Conservation (phyloP, 169 alveolate genomes). For the Eimeria acervulina region DNA sequence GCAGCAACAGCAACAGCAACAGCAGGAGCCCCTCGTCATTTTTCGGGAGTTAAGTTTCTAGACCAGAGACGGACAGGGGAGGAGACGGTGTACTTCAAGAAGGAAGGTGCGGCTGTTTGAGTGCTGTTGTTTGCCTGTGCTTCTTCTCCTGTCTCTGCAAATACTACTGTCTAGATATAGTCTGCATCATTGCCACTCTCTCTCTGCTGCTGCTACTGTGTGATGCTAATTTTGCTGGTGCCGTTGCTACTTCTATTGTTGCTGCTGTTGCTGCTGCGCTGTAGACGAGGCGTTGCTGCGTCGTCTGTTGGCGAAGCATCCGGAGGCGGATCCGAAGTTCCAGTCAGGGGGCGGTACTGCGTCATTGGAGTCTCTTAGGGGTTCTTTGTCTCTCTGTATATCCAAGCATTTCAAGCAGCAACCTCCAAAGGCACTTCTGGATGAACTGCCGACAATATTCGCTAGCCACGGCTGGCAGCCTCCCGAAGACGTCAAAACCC, state of each 20-base stretch:
- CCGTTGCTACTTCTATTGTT: background rate
- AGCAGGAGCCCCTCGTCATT: conserved; percentile 19
- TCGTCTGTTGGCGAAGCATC: conserved; percentile 87
- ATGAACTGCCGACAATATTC: conserved; percentile 17
- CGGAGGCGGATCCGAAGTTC: conserved; percentile 87
- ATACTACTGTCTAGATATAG: background rate
- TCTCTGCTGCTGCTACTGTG: background rate
- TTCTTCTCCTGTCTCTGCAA: background rate
- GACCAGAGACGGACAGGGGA: conserved; percentile 87
- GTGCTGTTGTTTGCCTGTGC: background rate
- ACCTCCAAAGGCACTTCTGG: conserved; percentile 30
- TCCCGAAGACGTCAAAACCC: background rate
- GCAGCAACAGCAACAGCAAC: background rate
- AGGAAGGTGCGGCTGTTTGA: conserved; percentile 84
- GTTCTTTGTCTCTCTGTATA: conserved; percentile 9
- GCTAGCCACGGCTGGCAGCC: conserved; percentile 47
- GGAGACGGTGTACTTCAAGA: conserved; percentile 86
- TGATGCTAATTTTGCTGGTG: background rate
- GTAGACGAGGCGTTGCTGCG: conserved; percentile 87
- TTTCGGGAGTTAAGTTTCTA: conserved; percentile 86
- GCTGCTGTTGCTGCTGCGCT: conserved; percentile 27
- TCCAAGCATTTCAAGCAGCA: conserved; percentile 12
- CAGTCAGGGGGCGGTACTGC: background rate
- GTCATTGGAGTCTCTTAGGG: conserved; percentile 6
- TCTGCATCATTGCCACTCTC: background rate